phyloP scores from a whole-genome alignment of 2,329 filamentous ascomycete species.

The Arthrocladium fulminans region DNA sequence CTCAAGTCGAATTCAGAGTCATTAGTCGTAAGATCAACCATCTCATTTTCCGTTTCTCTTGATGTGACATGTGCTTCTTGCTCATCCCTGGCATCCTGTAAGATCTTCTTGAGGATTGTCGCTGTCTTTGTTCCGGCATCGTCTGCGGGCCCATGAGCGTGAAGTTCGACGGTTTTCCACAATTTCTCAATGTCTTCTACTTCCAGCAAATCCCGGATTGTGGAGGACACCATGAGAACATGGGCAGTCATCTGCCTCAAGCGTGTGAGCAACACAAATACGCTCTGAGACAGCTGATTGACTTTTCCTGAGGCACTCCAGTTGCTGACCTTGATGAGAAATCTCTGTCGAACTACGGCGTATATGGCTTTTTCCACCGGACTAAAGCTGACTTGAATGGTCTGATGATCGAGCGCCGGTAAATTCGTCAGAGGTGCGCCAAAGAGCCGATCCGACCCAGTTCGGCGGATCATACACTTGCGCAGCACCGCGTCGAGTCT shows the following conservation, averaged over 20 bases:
- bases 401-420: slow-evolving; percentile 39
- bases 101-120: neutral
- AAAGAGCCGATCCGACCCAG: slow-evolving; percentile 47
- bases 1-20: slow-evolving; percentile 8
- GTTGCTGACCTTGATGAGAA: slow-evolving; percentile 35
- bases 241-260: slow-evolving; percentile 46
- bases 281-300: slow-evolving; percentile 29
- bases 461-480: slow-evolving; percentile 46
- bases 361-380: slow-evolving; percentile 46
- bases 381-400: slow-evolving; percentile 42
- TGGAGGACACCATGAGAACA: slow-evolving; percentile 39
- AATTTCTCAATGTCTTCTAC: slow-evolving; percentile 39
- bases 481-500: slow-evolving; percentile 25
- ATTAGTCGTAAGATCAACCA: slow-evolving; percentile 1
- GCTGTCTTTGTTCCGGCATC: neutral
- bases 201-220: slow-evolving; percentile 39
- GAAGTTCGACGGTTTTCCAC: slow-evolving; percentile 20
- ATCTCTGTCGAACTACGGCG: slow-evolving; percentile 40
- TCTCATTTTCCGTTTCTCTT: neutral
- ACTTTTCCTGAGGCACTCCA: slow-evolving; percentile 20
- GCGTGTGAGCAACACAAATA: slow-evolving; percentile 40
- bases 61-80: neutral
- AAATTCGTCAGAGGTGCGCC: slow-evolving; percentile 46
- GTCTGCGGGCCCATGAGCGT: neutral
- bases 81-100: neutral